Base-by-base conservation (phyloP, 768 basidiomycete species). In the Kwoniella shandongensis region DNA sequence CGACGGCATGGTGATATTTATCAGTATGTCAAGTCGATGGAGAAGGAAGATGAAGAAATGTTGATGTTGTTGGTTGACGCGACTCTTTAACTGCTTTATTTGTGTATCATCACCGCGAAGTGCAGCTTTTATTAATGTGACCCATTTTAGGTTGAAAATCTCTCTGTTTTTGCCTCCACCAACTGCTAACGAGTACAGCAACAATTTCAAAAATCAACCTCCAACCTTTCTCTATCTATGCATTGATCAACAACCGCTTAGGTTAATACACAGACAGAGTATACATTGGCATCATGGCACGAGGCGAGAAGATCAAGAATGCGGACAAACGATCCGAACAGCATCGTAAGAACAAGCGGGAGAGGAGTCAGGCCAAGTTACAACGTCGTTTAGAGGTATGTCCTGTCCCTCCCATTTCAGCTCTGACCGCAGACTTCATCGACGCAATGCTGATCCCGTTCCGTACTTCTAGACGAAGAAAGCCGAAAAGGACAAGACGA, bases 271-370 rank as follows among this genome's bases (percentile, higher is more conserved):
- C 32, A 32, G 32, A 13, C 32, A 32, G 6, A n/a, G n/a, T n/a
- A n/a, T n/a, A n/a, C n/a, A n/a, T 13, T 23, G 25, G 17, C 63
- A 70, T 2, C 25, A 76, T 76, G 75, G 69, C 55, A 36, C 65
- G 63, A 45, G 72, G 72, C 15, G 51, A 65, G 38, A 72, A 73
- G 44, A 91, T 94, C 62, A 87, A 84, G 71, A 96, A 97, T 80
- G 93, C 93, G 67, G 77, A 86, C 53, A 94, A 93, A 77, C 81
- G 92, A 56, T 87, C 91, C 64, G 86, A 91, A 57, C 77, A 90
- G 26, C 79, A 84, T 17, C 77, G 82, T 5, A 91, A 88, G 76
- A 79, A 76, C 32, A 93, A 88, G 79, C 85, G 85, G 69, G 83
- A 86, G 15, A 90, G 90, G 72, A 83, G 80, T 22, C 86, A 91